A percentile compares a stretch with the other conserved stretches of the same genome.
These are phyloP conservation scores for Leucogyrophana mollusca DNA, from an alignment of 768 basidiomycete genomes.

Conservation along the genomic window DNA sequence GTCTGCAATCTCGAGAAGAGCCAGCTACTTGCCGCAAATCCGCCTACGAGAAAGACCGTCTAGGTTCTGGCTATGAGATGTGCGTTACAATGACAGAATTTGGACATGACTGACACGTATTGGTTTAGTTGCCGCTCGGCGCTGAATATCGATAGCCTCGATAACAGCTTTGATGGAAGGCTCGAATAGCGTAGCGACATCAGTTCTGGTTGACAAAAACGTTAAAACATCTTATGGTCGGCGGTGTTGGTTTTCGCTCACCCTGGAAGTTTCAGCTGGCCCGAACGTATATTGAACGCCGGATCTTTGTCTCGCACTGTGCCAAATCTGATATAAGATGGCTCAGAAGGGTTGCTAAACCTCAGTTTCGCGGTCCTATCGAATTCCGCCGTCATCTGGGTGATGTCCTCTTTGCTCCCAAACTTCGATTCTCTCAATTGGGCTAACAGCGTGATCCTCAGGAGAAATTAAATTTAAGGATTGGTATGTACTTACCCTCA, in stretches of 20 bases:
- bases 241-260: slow-evolving; percentile 6
- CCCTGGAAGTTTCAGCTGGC: slow-evolving; percentile 45
- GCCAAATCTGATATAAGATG: slow-evolving; percentile 49
- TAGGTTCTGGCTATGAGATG: slow-evolving; percentile 11
- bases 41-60: slow-evolving; percentile 44
- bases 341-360: slow-evolving; percentile 38
- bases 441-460: slow-evolving; percentile 32
- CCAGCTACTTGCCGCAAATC: slow-evolving; percentile 45
- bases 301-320: slow-evolving; percentile 40
- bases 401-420: slow-evolving; percentile 36
- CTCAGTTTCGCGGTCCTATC: slow-evolving; percentile 47
- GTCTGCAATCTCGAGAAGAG: slow-evolving; percentile 32
- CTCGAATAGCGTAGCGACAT: slow-evolving; percentile 30
- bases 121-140: slow-evolving; percentile 12
- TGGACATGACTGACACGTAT: slow-evolving; percentile 19
- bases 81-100: too few species aligned
- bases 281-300: slow-evolving; percentile 39
- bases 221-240: not conserved
- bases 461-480: too few species aligned
- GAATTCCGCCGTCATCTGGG: slow-evolving; percentile 41
- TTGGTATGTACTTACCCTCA: slow-evolving; percentile 32
- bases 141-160: slow-evolving; percentile 22
- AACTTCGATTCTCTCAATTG: slow-evolving; percentile 41
- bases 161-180: slow-evolving; percentile 22
- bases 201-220: slow-evolving; percentile 16